Evolutionary conservation across 441 rosid species (phyloP).

Genomic region (Pelargonium cotyledonis): DNA sequence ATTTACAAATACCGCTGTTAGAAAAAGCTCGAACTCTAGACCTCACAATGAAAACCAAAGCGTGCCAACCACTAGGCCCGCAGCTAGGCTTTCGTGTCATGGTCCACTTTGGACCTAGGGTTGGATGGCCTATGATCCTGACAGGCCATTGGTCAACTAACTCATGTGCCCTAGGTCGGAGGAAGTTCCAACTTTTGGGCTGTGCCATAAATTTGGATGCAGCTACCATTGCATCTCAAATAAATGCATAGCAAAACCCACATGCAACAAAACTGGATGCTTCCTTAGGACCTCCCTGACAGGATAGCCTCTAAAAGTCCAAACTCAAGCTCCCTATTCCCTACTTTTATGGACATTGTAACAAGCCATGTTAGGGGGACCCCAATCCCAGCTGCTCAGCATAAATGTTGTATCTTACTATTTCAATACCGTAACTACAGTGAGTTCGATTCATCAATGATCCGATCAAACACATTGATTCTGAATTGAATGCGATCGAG

Average conservation of each 20-base stretch:
- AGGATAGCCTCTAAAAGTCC: not conserved
- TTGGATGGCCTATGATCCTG: not conserved
- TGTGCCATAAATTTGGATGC: not conserved
- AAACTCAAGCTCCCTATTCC: not conserved
- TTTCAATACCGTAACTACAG: too few relatives aligned
- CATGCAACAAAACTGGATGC: not conserved
- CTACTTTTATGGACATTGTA: too few relatives aligned
- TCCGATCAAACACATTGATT: not conserved
- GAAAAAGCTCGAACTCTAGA: too few relatives aligned
- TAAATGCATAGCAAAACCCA: slow-evolving; percentile 3
- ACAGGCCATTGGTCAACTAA: not conserved
- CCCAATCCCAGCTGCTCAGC: too few relatives aligned
- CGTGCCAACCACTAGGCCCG: not conserved
- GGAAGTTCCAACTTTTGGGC: not conserved
- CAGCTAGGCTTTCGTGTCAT: not conserved
- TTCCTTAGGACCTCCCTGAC: not conserved
- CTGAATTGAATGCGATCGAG: not conserved
- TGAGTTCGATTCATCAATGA: too few relatives aligned
- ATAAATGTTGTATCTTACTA: too few relatives aligned
- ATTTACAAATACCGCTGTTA: too few relatives aligned
- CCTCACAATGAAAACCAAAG: too few relatives aligned
- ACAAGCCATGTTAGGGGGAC: too few relatives aligned
- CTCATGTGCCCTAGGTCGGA: not conserved
- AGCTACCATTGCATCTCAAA: slow-evolving; percentile 1
- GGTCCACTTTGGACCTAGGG: not conserved